Evolutionary conservation across 1,284 basidiomycete species (phyloP).

Genomic region (Moesziomyces aphidis): DNA sequence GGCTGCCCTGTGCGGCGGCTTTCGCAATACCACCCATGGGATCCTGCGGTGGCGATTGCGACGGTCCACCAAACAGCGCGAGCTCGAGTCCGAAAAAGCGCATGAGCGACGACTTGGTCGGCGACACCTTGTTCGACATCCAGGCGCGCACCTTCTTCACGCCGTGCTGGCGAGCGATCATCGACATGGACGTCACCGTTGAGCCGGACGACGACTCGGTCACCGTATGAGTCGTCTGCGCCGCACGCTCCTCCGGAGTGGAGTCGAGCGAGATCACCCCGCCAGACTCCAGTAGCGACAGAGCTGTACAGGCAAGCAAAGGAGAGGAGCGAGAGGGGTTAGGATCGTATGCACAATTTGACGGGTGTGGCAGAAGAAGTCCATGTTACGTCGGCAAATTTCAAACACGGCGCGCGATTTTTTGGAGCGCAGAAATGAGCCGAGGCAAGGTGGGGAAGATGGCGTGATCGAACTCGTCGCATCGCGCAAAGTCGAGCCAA

Average conservation of each 20-base stretch:
- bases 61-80: conserved; percentile 50
- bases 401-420: neutral
- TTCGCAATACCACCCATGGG: conserved; percentile 44
- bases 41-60: conserved; percentile 38
- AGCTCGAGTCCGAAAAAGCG: conserved; percentile 54
- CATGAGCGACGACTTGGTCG: conserved; percentile 46
- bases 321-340: conserved; percentile 2
- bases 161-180: conserved; percentile 47
- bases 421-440: neutral
- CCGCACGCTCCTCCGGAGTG: conserved; percentile 9
- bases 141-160: conserved; percentile 33
- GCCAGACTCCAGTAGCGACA: conserved; percentile 31
- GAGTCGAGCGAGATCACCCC: conserved; percentile 40
- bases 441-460: conserved; percentile 17
- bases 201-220: conserved; percentile 49
- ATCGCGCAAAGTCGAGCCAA: neutral
- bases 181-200: conserved; percentile 49
- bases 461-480: conserved; percentile 12
- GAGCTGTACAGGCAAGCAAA: conserved; percentile 7
- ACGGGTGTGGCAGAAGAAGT: neutral
- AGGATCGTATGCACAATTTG: neutral
- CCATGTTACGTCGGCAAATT: neutral
- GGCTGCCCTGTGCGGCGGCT: conserved; percentile 25
- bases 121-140: conserved; percentile 51
- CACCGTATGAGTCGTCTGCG: conserved; percentile 29